These are phyloP conservation scores for Echium plantagineum DNA, from an alignment of 257 asterid genomes.

Conservation along the genomic window DNA sequence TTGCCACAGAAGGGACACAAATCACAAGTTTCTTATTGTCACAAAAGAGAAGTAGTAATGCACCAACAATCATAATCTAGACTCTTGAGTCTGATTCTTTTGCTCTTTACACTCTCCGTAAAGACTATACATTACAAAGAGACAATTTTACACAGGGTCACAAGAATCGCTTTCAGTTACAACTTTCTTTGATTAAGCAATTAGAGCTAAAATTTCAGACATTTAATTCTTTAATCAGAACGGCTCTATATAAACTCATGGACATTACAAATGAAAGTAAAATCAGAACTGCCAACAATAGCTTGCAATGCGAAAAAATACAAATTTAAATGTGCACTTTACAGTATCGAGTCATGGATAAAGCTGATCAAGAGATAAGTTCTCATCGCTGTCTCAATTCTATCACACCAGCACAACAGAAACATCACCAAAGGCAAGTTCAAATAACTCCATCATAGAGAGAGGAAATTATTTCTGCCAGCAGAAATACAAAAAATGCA, in stretches of 20 bases:
- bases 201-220: neutral
- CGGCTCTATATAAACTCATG: neutral
- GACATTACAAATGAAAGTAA: neutral
- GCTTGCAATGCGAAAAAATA: neutral
- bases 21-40: no score
- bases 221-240: no score
- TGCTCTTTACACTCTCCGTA: neutral
- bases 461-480: conserved; percentile 10
- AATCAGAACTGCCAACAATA: neutral
- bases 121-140: no score
- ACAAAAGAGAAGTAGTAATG: no score
- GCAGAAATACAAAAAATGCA: conserved; percentile 24
- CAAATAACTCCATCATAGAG: conserved; percentile 1
- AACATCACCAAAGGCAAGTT: neutral
- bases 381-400: neutral
- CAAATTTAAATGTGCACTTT: neutral
- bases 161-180: neutral
- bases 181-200: neutral
- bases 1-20: no score
- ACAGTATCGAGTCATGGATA: neutral
- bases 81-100: neutral
- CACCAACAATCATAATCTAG: neutral
- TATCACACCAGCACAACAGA: neutral
- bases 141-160: no score
- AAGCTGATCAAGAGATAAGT: neutral